A percentile compares a stretch with the other conserved stretches of the same genome.
phyloP scores from a whole-genome alignment of 2,329 filamentous ascomycete genomes.

The Davidsoniella neocaledoniae region DNA sequence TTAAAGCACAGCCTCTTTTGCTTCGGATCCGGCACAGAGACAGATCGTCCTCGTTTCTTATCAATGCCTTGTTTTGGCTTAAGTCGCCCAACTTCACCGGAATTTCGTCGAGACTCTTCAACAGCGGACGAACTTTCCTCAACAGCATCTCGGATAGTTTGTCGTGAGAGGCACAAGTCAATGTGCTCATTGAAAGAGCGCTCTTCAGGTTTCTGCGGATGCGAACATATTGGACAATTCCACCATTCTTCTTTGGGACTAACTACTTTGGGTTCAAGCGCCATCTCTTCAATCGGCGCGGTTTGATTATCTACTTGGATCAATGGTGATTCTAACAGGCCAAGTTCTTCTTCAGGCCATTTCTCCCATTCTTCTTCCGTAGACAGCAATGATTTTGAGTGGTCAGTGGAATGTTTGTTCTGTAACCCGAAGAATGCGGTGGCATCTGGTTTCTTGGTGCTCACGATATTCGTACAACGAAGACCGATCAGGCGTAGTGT shows the following conservation, averaged over 20 bases:
- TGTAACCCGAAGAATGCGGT: constrained; percentile 63
- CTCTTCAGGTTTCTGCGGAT: constrained; percentile 60
- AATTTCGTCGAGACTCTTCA: constrained; percentile 13
- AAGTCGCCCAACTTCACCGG: constrained; percentile 12
- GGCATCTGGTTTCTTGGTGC: constrained; percentile 63
- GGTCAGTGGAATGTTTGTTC: constrained; percentile 15
- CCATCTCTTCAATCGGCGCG: background rate
- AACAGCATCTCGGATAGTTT: constrained; percentile 71
- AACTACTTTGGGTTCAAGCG: background rate
- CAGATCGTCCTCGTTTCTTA: constrained; percentile 12
- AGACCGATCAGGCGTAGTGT: constrained; percentile 76
- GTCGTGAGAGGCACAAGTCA: constrained; percentile 72
- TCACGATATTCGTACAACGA: constrained; percentile 72
- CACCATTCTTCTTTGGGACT: constrained; percentile 39
- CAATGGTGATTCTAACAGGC: constrained; percentile 13
- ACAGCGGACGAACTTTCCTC: constrained; percentile 27
- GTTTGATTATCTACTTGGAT: background rate
- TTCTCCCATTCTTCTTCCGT: constrained; percentile 42
- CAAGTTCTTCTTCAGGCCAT: constrained; percentile 49
- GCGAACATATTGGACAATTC: constrained; percentile 77
- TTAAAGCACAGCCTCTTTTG: constrained; percentile 39
- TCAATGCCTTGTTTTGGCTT: constrained; percentile 13
- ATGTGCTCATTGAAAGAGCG: constrained; percentile 77
- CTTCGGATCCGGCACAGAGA: constrained; percentile 23
- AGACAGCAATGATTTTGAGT: background rate